A percentile compares a stretch with the other conserved stretches of the same genome.
Evolutionary conservation across 1,284 basidiomycete species (phyloP).

Genomic region (Irpex sp.): DNA sequence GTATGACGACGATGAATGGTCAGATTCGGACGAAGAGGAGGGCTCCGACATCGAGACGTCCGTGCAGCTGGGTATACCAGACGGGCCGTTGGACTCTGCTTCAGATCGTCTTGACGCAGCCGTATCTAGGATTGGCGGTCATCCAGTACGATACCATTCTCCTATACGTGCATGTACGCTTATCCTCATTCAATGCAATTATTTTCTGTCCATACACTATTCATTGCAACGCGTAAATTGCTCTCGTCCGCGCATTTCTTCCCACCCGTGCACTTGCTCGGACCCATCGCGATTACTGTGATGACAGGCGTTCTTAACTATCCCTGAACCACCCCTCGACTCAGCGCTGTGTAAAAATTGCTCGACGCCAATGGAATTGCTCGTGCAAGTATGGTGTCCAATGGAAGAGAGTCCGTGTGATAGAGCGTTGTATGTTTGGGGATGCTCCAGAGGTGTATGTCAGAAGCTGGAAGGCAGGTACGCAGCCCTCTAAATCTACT

Average conservation of each 20-base stretch:
- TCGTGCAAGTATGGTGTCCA: conserved; percentile 84
- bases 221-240: background rate
- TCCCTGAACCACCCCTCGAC: conserved; percentile 27
- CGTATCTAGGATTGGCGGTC: conserved; percentile 82
- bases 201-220: conserved; percentile 7
- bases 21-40: conserved; percentile 75
- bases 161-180: conserved; percentile 42
- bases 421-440: conserved; percentile 79
- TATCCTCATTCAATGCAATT: conserved; percentile 23
- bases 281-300: background rate
- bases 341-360: conserved; percentile 65
- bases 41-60: conserved; percentile 58
- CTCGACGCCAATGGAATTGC: conserved; percentile 67
- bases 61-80: conserved; percentile 74
- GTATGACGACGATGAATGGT: conserved; percentile 59
- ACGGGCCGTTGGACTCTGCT: conserved; percentile 55
- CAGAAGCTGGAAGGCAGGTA: conserved; percentile 66
- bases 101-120: conserved; percentile 65
- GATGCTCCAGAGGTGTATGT: conserved; percentile 62
- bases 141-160: conserved; percentile 66
- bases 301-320: conserved; percentile 30
- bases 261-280: background rate
- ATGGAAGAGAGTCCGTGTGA: conserved; percentile 80
- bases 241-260: background rate
- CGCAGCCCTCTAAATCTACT: background rate